Percentiles rank a stretch among this genome's conserved stretches.
These are phyloP conservation scores for Misopates orontium DNA, from an alignment of 257 asterid species.

Conservation along the genomic window DNA sequence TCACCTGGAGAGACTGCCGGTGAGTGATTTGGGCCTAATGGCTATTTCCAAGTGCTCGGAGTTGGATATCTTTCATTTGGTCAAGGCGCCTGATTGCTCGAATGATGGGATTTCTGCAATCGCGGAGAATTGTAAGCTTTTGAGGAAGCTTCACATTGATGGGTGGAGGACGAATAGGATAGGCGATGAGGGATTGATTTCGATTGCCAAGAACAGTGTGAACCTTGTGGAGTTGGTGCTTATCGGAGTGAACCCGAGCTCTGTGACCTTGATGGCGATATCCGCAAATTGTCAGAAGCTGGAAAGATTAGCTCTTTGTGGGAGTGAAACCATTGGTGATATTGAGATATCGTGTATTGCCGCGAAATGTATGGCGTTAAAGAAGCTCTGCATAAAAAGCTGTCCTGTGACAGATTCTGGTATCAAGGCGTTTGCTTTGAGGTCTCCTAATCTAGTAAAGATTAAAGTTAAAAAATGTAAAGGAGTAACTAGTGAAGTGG, in stretches of 20 bases:
- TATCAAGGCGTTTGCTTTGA: constrained; percentile 71
- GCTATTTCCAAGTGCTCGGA: constrained; percentile 55
- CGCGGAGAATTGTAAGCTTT: constrained; percentile 67
- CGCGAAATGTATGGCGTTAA: constrained; percentile 59
- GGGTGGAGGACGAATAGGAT: constrained; percentile 91
- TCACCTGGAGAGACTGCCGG: constrained; percentile 79
- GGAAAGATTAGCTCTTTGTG: constrained; percentile 88
- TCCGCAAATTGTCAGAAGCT: constrained; percentile 69
- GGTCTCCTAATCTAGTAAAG: constrained; percentile 87
- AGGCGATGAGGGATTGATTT: constrained; percentile 70
- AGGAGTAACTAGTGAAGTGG: constrained; percentile 62
- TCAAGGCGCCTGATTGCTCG: constrained; percentile 77
- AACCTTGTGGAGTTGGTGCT: constrained; percentile 81
- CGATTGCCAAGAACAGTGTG: constrained; percentile 60
- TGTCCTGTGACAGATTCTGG: constrained; percentile 77
- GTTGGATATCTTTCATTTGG: constrained; percentile 75
- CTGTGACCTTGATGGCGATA: constrained; percentile 55
- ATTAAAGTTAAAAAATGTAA: constrained; percentile 83
- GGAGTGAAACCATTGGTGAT: constrained; percentile 88
- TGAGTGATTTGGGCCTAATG: constrained; percentile 62
- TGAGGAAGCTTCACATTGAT: constrained; percentile 90
- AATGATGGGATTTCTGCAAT: constrained; percentile 63
- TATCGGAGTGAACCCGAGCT: constrained; percentile 74
- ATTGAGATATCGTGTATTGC: constrained; percentile 73
- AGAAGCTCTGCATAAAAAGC: constrained; percentile 85